These are phyloP conservation scores for Colletotrichum ledebouriae DNA, from an alignment of 2,329 filamentous ascomycete genomes.

Conservation along the genomic window DNA sequence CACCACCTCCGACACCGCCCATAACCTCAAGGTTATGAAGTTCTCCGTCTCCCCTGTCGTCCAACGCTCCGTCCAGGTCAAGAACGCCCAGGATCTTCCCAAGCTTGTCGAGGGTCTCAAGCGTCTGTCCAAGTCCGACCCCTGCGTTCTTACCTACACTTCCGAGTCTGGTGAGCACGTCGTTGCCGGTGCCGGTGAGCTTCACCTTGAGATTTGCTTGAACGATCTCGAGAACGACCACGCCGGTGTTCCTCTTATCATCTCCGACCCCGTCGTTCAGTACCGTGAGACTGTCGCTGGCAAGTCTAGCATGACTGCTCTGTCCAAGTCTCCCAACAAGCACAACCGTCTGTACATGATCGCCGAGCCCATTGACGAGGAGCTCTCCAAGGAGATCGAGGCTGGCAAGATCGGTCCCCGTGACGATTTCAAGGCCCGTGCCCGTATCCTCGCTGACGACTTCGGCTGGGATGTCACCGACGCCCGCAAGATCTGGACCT, in stretches of 20 bases:
- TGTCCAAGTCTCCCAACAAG: conserved; percentile 99
- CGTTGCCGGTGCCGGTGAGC: conserved; percentile 98
- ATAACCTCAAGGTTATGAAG: conserved; percentile 99
- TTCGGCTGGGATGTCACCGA: conserved; percentile 99
- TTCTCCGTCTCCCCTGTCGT: conserved; percentile 99
- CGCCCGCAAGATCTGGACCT: conserved; percentile 99
- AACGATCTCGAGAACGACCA: conserved; percentile 99
- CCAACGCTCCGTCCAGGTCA: conserved; percentile 98
- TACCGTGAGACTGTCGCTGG: conserved; percentile 95
- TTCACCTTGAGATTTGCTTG: conserved; percentile 99
- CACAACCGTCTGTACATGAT: conserved; percentile 99
- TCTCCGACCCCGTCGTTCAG: conserved; percentile 97
- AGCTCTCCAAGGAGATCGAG: conserved; percentile 92
- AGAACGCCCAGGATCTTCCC: conserved; percentile 99
- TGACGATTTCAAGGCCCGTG: conserved; percentile 99
- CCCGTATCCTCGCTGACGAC: conserved; percentile 95
- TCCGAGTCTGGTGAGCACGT: conserved; percentile 97
- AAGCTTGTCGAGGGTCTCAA: conserved; percentile 99
- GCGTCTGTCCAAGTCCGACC: conserved; percentile 99
- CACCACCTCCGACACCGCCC: conserved; percentile 94
- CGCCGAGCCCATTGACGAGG: conserved; percentile 91
- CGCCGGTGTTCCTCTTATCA: conserved; percentile 96
- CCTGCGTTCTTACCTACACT: conserved; percentile 94
- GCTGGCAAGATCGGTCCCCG: conserved; percentile 90
- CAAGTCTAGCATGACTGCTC: conserved; percentile 92